Conservation (phyloP, 2,329 filamentous ascomycete genomes). For the Colletotrichum sp. region DNA sequence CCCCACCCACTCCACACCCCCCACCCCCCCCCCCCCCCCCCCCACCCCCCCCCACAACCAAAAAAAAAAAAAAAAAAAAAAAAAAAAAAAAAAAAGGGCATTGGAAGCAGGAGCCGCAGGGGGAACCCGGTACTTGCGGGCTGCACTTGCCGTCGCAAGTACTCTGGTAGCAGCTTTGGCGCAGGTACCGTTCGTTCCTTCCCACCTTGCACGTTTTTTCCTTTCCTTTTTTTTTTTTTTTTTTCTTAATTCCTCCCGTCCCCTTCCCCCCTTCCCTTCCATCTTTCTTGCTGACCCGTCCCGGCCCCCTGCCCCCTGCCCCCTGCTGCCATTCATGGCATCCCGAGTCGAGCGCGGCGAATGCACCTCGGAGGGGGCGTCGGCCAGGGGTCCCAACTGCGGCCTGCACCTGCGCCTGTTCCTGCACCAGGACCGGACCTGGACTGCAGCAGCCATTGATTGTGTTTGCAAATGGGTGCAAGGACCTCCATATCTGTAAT, state of each 20-base stretch:
- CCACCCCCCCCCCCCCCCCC: too few species aligned
- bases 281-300: background rate
- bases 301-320: background rate
- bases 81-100: background rate
- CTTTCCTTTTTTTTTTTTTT: background rate
- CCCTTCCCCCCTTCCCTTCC: background rate
- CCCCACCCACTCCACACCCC: too few species aligned
- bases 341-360: background rate
- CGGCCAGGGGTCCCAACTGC: background rate
- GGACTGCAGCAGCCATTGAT: background rate
- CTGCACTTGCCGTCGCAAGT: background rate
- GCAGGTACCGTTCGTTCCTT: conserved; percentile 18
- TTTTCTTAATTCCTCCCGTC: background rate
- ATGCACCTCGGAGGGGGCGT: background rate
- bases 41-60: too few species aligned
- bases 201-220: background rate
- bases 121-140: conserved; percentile 10
- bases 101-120: background rate
- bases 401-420: background rate
- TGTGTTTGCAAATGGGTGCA: background rate
- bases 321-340: background rate
- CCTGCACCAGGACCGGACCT: background rate
- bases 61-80: too few species aligned
- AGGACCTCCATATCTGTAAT: background rate
- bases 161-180: background rate